Conservation (phyloP, 306 rosid genomes). For the Pyrus communis region DNA sequence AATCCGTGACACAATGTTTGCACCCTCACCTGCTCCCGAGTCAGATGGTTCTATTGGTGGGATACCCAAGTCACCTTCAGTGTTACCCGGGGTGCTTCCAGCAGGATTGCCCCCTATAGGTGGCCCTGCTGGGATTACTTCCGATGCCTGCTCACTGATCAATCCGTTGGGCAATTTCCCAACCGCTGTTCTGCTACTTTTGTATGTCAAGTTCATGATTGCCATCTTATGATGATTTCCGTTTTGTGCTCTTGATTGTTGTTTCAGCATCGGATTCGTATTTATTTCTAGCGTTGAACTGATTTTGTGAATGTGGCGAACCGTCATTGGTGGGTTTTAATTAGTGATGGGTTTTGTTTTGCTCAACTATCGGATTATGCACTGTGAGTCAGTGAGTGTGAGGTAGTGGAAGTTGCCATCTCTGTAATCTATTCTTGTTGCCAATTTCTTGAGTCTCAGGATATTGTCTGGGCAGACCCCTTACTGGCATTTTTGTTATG, state of each 20-base stretch:
- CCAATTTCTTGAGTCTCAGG: not conserved
- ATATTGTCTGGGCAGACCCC: not conserved
- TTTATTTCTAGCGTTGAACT: constrained; percentile 33
- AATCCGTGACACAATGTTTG: constrained; percentile 36
- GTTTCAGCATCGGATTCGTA: constrained; percentile 8
- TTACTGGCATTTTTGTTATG: not conserved
- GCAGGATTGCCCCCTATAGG: constrained; percentile 62
- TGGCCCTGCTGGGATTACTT: constrained; percentile 54
- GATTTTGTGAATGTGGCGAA: constrained; percentile 28
- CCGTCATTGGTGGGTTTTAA: constrained; percentile 4
- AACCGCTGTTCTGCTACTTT: constrained; percentile 27
- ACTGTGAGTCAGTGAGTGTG: not conserved
- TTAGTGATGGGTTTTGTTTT: constrained; percentile 15
- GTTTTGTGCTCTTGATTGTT: constrained; percentile 5
- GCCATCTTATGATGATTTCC: constrained; percentile 36
- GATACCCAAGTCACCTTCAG: constrained; percentile 30
- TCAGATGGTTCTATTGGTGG: constrained; percentile 41
- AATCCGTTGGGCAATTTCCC: constrained; percentile 41
- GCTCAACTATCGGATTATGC: not conserved
- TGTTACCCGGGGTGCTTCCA: constrained; percentile 36
- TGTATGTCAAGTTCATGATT: constrained; percentile 33
- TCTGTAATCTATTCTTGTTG: constrained; percentile 8
- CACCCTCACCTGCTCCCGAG: constrained; percentile 71
- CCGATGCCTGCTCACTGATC: constrained; percentile 57
- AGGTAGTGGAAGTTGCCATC: constrained; percentile 15